These are phyloP conservation scores for Sclerotinia subarctica DNA, from an alignment of 2,329 filamentous ascomycete genomes.

Conservation along the genomic window DNA sequence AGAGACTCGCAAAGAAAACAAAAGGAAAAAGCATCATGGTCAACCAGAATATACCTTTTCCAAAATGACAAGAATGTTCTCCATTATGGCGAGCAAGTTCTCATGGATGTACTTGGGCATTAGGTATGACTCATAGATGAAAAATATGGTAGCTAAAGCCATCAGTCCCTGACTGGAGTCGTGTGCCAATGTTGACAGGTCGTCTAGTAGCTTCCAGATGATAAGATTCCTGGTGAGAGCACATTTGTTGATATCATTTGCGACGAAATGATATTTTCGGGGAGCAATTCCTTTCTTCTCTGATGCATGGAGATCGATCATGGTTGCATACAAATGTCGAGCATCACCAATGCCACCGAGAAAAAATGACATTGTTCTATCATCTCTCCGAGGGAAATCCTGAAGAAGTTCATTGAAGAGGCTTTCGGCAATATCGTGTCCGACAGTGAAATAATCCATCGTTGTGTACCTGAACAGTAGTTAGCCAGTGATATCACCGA, in stretches of 20 bases:
- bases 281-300: conserved; percentile 1
- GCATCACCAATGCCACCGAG: conserved; percentile 23
- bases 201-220: conserved; percentile 21
- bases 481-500: background rate
- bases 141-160: conserved; percentile 19
- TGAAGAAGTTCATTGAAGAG: background rate
- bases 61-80: background rate
- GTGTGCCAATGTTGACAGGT: conserved; percentile 1
- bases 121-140: conserved; percentile 19
- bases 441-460: conserved; percentile 12
- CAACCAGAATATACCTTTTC: background rate
- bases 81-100: background rate
- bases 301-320: conserved; percentile 17
- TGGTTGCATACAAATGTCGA: conserved; percentile 18
- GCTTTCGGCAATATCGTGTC: conserved; percentile 9
- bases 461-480: background rate
- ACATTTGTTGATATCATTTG: conserved; percentile 24
- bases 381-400: background rate
- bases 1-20: background rate
- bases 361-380: conserved; percentile 23
- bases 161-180: background rate
- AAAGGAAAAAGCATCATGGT: background rate
- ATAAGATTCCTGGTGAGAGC: conserved; percentile 21
- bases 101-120: conserved; percentile 24
- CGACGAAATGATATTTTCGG: conserved; percentile 23